Evolutionary conservation across 306 rosid genomes (phyloP).

Genomic region (Begonia peltatifolia): DNA sequence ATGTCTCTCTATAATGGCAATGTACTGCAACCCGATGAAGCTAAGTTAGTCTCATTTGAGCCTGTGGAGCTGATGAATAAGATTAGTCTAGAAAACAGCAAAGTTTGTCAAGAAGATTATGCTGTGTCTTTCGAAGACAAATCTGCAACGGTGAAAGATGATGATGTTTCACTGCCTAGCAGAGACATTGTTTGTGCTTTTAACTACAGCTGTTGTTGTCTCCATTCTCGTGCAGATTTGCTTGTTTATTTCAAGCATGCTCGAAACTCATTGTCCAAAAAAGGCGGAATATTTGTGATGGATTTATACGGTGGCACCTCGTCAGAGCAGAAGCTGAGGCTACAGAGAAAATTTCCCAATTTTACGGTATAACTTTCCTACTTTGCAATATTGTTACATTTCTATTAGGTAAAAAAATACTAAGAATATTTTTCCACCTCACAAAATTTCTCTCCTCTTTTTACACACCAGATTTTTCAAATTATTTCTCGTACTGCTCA

Average conservation of each 20-base stretch:
- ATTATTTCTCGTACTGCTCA: too few species aligned
- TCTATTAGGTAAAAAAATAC: too few species aligned
- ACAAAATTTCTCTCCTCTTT: too few species aligned
- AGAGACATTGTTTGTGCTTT: constrained; percentile 87
- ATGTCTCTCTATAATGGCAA: constrained; percentile 84
- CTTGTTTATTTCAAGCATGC: constrained; percentile 73
- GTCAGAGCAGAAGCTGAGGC: constrained; percentile 65
- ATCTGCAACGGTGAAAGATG: constrained; percentile 1
- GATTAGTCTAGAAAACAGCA: constrained; percentile 28
- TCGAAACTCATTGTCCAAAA: constrained; percentile 39
- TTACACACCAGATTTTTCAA: too few species aligned
- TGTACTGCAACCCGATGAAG: constrained; percentile 62
- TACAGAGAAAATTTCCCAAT: constrained; percentile 72
- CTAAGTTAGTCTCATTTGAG: constrained; percentile 37
- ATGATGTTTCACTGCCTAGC: constrained; percentile 24
- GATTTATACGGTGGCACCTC: constrained; percentile 91
- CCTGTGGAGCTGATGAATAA: constrained; percentile 31
- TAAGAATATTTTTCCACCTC: too few species aligned
- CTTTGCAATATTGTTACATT: not conserved
- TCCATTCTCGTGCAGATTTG: constrained; percentile 66
- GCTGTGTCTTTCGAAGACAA: too few species aligned
- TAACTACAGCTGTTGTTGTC: constrained; percentile 95
- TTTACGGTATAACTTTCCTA: constrained; percentile 47
- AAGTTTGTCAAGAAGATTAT: constrained; percentile 10
- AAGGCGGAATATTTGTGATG: constrained; percentile 89